A percentile compares a stretch with the other conserved stretches of the same genome.
Evolutionary conservation across 2,329 filamentous ascomycete genomes (phyloP).

Genomic region (Colletotrichum graminicola): DNA sequence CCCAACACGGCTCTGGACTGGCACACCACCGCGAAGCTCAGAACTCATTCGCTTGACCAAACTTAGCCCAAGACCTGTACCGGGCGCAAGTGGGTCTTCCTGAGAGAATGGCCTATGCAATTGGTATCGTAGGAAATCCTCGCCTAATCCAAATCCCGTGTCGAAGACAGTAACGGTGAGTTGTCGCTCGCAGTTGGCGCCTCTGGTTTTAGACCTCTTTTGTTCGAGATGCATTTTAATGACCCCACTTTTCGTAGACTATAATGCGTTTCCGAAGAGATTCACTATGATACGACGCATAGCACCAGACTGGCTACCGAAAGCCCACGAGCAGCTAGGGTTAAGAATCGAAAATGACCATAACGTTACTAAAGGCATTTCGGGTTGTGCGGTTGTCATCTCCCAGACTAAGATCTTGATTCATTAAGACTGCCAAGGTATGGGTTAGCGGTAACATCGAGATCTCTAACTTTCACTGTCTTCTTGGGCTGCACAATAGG

Average conservation of each 20-base stretch:
- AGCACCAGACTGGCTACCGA: slow-evolving; percentile 62
- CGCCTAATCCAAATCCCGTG: slow-evolving; percentile 74
- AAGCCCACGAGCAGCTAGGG: slow-evolving; percentile 59
- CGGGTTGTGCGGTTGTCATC: not conserved
- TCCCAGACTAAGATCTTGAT: not conserved
- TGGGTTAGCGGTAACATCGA: not conserved
- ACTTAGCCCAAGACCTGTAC: slow-evolving; percentile 73
- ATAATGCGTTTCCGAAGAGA: slow-evolving; percentile 57
- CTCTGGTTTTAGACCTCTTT: not conserved
- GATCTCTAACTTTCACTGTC: not conserved
- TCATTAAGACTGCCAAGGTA: not conserved
- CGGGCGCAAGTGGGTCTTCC: slow-evolving; percentile 70
- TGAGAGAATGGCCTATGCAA: slow-evolving; percentile 75
- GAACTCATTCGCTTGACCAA: slow-evolving; percentile 72
- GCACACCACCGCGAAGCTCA: slow-evolving; percentile 69
- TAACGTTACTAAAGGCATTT: not conserved
- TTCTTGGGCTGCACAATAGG: slow-evolving; percentile 2
- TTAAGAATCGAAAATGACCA: slow-evolving; percentile 63
- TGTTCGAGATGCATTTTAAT: not conserved
- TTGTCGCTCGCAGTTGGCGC: not conserved
- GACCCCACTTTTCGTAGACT: slow-evolving; percentile 57
- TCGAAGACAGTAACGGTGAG: slow-evolving; percentile 67
- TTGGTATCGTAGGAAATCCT: slow-evolving; percentile 71
- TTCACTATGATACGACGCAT: slow-evolving; percentile 52
- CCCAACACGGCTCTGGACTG: slow-evolving; percentile 60